Percentiles rank a stretch among this genome's conserved stretches.
Evolutionary conservation across 2,329 filamentous ascomycete species (phyloP).

Genomic region (Aspergillus brunneoviolaceus): DNA sequence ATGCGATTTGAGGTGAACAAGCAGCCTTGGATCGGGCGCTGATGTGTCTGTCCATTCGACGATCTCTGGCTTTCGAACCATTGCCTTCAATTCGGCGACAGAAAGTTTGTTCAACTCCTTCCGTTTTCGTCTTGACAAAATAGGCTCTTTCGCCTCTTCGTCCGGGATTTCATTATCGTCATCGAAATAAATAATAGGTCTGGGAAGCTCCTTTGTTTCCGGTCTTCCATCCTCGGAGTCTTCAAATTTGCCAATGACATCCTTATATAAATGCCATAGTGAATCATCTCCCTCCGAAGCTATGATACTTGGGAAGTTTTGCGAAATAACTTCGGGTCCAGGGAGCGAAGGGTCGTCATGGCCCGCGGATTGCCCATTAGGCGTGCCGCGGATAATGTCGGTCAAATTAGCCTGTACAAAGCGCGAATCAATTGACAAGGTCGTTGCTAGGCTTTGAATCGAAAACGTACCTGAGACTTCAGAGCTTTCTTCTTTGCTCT

Average conservation of each 20-base stretch:
- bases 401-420: conserved; percentile 32
- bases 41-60: conserved; percentile 98
- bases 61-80: conserved; percentile 86
- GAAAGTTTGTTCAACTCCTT: conserved; percentile 91
- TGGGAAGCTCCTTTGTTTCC: conserved; percentile 66
- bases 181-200: conserved; percentile 80
- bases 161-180: conserved; percentile 85
- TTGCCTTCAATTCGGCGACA: conserved; percentile 89
- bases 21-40: conserved; percentile 79
- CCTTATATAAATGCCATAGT: conserved; percentile 78
- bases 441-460: not conserved
- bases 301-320: conserved; percentile 49
- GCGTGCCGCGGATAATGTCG: conserved; percentile 5
- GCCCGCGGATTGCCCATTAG: conserved; percentile 4
- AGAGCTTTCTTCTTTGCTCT: conserved; percentile 93
- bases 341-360: conserved; percentile 14
- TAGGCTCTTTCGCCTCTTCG: conserved; percentile 65
- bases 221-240: conserved; percentile 63
- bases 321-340: conserved; percentile 25
- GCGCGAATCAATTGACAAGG: conserved; percentile 16
- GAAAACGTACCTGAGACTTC: conserved; percentile 61
- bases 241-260: conserved; percentile 78
- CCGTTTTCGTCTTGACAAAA: conserved; percentile 89
- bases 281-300: conserved; percentile 68
- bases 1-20: conserved; percentile 93